Base-by-base conservation (phyloP, 2,329 filamentous ascomycete genomes). In the Aspergillus viridinutans region DNA sequence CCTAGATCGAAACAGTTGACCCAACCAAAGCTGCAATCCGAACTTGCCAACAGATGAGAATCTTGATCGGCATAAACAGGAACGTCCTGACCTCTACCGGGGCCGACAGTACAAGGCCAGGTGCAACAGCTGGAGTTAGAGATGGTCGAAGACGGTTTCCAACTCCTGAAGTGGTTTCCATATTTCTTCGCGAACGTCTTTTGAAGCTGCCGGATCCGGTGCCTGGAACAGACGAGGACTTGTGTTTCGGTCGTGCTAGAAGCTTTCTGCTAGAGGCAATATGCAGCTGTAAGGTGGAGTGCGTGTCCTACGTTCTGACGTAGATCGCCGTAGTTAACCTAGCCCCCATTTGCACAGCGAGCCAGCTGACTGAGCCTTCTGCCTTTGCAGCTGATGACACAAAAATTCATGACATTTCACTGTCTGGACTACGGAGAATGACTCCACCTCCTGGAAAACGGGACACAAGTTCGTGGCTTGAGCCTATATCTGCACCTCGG, bases 271-370 rank as follows among this genome's bases (percentile, higher is more conserved):
- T 84, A 81, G 0, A 87, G 75, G 61, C 86, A 87, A 3, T 76
- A 75, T 0, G 83, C 75, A 0, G 84, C 81, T 0, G 83, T 85
- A 0, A 86, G 62, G 55, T 86, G 83, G 56, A 86, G 83, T 3
- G 83, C 4, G 10, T 12, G 29, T 32, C 3, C 28, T 32, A 12
- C 12, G 10, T 32, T 14, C 29, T 32, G 29, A 32, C 29, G 10
- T 14, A 32, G 10, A 32, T 32, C 12, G 29, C 4, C 10, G 29
- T 29, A 29, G 28, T 3, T 9, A 29, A 29, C 28, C 9, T 29
- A 29, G 9, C 28, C 8, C n/a, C n/a, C 28, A 9, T 29, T 3
- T 29, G 28, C 28, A 29, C 28, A 29, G 8, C 9, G 8, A 29
- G 9, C 28, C 28, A 29, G 28, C 28, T 29, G 28, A 29, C 3